Evolutionary conservation across 1,139 yeast species (phyloP), one percentile per base, ranked within the genome.

Genomic region (Taiozyma sp.): DNA sequence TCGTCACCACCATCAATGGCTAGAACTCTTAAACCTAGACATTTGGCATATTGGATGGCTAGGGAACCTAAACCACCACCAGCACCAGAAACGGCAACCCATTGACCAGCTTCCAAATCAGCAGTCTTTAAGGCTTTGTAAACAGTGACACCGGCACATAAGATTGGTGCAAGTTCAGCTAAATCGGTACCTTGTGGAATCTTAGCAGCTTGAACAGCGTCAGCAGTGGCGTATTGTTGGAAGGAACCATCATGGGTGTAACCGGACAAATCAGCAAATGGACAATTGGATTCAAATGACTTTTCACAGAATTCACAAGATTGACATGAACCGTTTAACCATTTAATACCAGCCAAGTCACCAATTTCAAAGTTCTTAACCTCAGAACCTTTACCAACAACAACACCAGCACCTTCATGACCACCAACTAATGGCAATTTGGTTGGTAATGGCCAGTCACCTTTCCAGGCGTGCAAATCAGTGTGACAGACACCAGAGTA

Each of bases 401-500:
- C 85, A 27, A 74, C 79, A 68, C 86, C 85, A 46, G 84, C 84
- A 72, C 86, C 86, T 68, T 81, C 86, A 66, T 81, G 86, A 61
- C 82, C 81, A 63, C 91, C 91, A 45, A 86, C 88, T 57, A 85
- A 73, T 39, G 91, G 90, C 58, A 84, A 75, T 68, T 84, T 84
- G 60, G 83, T 76, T 44, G 62, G 76, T 61, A 83, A 71, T 54
- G 90, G 90, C 90, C 90, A 83, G 67, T 84, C 90, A 66, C 90
- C 90, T 65, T 83, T 80, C 88, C 89, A 84, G 45, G 89, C 91
- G 69, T 84, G 91, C 64, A 84, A 76, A 67, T 84, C 91, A 46
- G 90, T 84, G 72, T 84, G 91, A 67, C 91, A 84, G 47, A 84
- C 91, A 70, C 91, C 91, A 12, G 90, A 84, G 72, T 83, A 84